Evolutionary conservation across 495 filamentous ascomycete species (phyloP).

Genomic region (Cercophora samala): DNA sequence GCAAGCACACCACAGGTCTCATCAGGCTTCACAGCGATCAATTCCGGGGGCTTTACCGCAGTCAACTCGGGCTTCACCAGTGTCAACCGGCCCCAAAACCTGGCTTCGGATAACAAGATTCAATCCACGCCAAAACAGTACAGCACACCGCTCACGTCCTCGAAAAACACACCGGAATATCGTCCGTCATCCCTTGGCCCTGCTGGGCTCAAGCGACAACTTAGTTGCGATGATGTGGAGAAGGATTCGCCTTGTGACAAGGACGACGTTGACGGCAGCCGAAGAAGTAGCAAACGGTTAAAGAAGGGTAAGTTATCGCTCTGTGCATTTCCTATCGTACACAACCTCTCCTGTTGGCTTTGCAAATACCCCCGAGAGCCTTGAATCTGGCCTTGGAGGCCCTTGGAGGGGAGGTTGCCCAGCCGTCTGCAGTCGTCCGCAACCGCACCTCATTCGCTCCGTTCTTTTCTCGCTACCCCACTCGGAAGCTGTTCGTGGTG

Average conservation of each 20-base stretch:
- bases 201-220: slow-evolving; percentile 71
- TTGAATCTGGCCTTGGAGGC: not conserved
- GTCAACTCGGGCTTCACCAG: slow-evolving; percentile 71
- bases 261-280: slow-evolving; percentile 69
- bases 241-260: slow-evolving; percentile 59
- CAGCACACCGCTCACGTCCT: slow-evolving; percentile 52
- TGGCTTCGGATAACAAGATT: slow-evolving; percentile 33
- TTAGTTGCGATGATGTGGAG: slow-evolving; percentile 69
- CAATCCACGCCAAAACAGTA: slow-evolving; percentile 45
- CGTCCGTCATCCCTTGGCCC: slow-evolving; percentile 50
- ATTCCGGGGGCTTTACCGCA: slow-evolving; percentile 45
- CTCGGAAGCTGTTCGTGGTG: slow-evolving; percentile 11
- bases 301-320: slow-evolving; percentile 71
- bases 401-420: not conserved
- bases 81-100: slow-evolving; percentile 54
- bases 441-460: not conserved
- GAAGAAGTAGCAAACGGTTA: slow-evolving; percentile 78
- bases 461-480: slow-evolving; percentile 7
- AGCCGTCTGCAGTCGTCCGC: not conserved
- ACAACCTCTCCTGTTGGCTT: not conserved
- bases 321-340: not conserved
- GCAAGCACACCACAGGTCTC: slow-evolving; percentile 40
- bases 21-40: slow-evolving; percentile 76
- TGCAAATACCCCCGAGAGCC: not conserved
- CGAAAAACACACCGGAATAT: slow-evolving; percentile 59